phyloP scores from a whole-genome alignment of 257 asterid genomes.

The Plectranthus barbatus region DNA sequence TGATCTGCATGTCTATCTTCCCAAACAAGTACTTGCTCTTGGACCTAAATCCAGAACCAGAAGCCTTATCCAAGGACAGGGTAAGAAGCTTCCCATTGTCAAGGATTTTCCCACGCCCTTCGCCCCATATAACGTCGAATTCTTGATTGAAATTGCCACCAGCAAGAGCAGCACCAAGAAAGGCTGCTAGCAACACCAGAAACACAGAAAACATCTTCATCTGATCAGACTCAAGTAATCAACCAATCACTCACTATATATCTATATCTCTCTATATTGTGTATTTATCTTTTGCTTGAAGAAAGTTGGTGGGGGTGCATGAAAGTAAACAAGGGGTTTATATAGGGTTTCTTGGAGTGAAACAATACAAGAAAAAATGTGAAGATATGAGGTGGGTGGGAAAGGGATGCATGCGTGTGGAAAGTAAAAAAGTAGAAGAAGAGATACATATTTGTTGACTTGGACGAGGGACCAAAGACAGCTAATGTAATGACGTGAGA shows the following conservation, averaged over 20 bases:
- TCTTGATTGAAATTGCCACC: conserved; percentile 27
- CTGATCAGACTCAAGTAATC: no score
- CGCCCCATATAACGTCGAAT: conserved; percentile 41
- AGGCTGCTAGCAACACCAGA: conserved; percentile 9
- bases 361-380: neutral
- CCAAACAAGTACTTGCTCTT: conserved; percentile 37
- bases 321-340: conserved; percentile 16
- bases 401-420: conserved; percentile 24
- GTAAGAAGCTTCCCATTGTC: conserved; percentile 33
- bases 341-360: conserved; percentile 15
- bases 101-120: conserved; percentile 29
- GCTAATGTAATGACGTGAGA: conserved; percentile 27
- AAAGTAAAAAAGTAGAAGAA: neutral
- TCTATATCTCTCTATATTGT: neutral
- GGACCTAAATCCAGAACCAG: conserved; percentile 45
- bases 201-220: conserved; percentile 12
- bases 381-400: neutral
- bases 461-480: conserved; percentile 24
- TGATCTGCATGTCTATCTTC: conserved; percentile 38
- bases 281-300: neutral
- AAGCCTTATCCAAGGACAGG: conserved; percentile 32
- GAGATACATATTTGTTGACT: conserved; percentile 25
- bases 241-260: neutral
- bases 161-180: conserved; percentile 9
- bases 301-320: conserved; percentile 14